Conservation (phyloP, 164 flowering plant genomes). For the Brasenia schreberi region DNA sequence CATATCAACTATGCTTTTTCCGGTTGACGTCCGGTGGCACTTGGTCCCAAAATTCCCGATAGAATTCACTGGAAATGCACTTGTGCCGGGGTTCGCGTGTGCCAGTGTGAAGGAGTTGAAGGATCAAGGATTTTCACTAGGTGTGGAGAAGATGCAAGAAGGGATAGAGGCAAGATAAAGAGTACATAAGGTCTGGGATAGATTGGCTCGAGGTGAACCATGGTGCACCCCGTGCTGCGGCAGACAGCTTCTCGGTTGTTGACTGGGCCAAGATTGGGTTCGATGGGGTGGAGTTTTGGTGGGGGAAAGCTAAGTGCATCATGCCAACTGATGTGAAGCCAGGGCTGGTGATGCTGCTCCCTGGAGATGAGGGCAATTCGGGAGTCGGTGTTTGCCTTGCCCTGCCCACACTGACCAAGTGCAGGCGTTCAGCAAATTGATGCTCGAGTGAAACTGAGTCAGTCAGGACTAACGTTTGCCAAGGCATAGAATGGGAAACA, state of each 20-base stretch:
- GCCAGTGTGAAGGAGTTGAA: conserved; percentile 12
- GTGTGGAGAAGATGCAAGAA: conserved; percentile 14
- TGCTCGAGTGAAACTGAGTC: no score
- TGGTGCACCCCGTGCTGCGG: conserved; percentile 15
- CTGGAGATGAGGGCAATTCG: conserved; percentile 9
- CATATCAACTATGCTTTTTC: conserved; percentile 18
- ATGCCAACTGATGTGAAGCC: conserved; percentile 9
- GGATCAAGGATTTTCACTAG: conserved; percentile 3
- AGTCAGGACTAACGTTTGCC: no score
- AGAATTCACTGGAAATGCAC: conserved; percentile 19
- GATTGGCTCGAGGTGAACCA: conserved; percentile 17
- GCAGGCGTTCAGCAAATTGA: not conserved
- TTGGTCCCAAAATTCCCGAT: conserved; percentile 12
- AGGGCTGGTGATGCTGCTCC: conserved; percentile 16
- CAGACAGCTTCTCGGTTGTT: conserved; percentile 23
- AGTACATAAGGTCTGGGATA: conserved; percentile 19
- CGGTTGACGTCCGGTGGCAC: conserved; percentile 14
- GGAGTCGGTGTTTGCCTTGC: not conserved
- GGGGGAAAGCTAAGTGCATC: conserved; percentile 13
- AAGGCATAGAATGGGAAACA: no score
- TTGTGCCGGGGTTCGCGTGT: conserved; percentile 19
- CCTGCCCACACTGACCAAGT: not conserved
- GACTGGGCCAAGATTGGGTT: conserved; percentile 20
- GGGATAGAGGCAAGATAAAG: conserved; percentile 21
- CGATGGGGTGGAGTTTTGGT: conserved; percentile 13